These are phyloP conservation scores for Edaphochlamys debaryana DNA, from an alignment of 139 green algal genomes.

Conservation along the genomic window DNA sequence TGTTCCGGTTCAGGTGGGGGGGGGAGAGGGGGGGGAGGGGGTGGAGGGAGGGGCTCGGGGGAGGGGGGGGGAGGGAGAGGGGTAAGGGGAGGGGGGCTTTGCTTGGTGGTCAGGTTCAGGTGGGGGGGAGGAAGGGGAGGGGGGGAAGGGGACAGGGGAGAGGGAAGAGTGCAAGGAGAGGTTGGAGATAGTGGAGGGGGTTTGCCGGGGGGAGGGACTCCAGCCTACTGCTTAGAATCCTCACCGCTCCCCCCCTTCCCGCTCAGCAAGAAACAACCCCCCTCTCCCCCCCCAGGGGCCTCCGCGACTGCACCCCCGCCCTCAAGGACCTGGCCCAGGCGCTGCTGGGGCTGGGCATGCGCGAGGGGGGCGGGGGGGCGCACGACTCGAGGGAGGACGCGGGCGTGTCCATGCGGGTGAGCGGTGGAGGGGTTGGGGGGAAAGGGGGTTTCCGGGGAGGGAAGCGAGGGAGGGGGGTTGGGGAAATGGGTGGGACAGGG, in stretches of 20 bases:
- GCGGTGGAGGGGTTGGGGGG: background rate
- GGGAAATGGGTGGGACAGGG: too few relatives aligned
- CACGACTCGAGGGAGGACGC: slow-evolving; percentile 72
- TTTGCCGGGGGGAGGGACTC: too few relatives aligned
- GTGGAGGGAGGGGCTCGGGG: too few relatives aligned
- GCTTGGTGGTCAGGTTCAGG: background rate
- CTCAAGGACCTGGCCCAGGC: slow-evolving; percentile 60
- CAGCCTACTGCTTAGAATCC: too few relatives aligned
- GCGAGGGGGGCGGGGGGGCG: slow-evolving; percentile 27
- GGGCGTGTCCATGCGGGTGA: slow-evolving; percentile 56
- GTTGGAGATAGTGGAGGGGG: too few relatives aligned
- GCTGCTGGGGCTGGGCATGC: slow-evolving; percentile 53
- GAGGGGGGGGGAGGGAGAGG: too few relatives aligned
- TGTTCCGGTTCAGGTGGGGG: slow-evolving; percentile 60
- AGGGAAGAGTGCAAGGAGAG: too few relatives aligned
- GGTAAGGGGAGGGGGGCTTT: too few relatives aligned
- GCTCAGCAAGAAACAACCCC: too few relatives aligned
- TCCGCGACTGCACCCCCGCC: slow-evolving; percentile 54
- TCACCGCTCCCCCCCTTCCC: too few relatives aligned
- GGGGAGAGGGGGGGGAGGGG: background rate
- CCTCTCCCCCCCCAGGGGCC: slow-evolving; percentile 45
- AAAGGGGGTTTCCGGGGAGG: background rate
- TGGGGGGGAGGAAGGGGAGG: too few relatives aligned
- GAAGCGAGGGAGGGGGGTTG: background rate
- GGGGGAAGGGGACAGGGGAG: too few relatives aligned